Conservation (phyloP, 139 green algal genomes). For the Chlamydomonas eustigma region DNA sequence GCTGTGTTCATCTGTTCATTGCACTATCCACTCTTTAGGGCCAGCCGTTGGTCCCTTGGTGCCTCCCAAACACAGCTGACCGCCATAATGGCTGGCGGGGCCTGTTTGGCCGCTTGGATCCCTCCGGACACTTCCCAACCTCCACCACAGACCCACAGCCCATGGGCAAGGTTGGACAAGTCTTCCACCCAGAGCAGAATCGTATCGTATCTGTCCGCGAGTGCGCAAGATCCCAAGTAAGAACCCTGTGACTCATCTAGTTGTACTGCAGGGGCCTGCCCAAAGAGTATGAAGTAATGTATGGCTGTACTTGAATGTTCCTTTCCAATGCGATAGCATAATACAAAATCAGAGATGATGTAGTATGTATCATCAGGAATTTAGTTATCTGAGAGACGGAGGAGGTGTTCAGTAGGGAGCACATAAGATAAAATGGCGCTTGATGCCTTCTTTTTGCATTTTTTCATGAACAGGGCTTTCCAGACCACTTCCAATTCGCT, state of each 20-base stretch:
- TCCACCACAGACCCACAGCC: conserved; percentile 94
- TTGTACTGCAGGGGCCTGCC: no score
- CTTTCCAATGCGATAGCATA: no score
- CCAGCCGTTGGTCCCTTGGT: conserved; percentile 90
- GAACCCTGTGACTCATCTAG: background rate
- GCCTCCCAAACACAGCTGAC: conserved; percentile 91
- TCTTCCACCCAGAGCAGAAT: conserved; percentile 94
- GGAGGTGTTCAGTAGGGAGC: no score
- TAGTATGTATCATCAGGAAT: no score
- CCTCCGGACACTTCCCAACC: conserved; percentile 93
- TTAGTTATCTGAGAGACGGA: no score
- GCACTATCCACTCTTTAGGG: no score
- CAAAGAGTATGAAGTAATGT: no score
- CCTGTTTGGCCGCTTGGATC: conserved; percentile 91
- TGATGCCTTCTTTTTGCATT: no score
- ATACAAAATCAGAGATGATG: no score
- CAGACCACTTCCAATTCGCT: conserved; percentile 75
- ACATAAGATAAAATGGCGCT: no score
- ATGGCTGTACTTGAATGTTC: no score
- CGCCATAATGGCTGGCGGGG: conserved; percentile 95
- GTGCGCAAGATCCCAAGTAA: conserved; percentile 88
- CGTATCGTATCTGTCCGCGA: conserved; percentile 93
- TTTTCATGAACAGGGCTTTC: conserved; percentile 90
- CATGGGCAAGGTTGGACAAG: conserved; percentile 91
- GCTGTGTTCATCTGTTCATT: no score